Evolutionary conservation across 306 rosid species (phyloP).

Genomic region (Alnus glutinosa): DNA sequence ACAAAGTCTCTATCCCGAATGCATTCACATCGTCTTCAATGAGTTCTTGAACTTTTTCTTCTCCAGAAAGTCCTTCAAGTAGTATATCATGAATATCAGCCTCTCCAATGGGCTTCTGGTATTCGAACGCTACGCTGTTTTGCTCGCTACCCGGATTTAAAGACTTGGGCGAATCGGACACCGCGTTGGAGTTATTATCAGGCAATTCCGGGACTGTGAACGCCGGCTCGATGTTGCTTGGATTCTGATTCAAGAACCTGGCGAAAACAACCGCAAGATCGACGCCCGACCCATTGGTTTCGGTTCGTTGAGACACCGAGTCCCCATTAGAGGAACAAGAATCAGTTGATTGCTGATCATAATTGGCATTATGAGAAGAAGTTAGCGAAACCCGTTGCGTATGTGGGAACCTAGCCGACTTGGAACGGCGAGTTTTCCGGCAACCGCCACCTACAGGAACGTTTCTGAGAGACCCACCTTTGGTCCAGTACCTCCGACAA

Average conservation of each 20-base stretch:
- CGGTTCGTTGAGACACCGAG: not conserved
- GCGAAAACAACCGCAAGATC: constrained; percentile 83
- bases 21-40: constrained; percentile 27
- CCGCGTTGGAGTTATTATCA: not conserved
- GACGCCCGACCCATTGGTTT: constrained; percentile 43
- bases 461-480: constrained; percentile 84
- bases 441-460: constrained; percentile 85
- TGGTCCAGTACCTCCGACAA: constrained; percentile 93
- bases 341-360: not conserved
- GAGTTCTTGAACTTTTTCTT: constrained; percentile 3
- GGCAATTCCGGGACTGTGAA: constrained; percentile 4
- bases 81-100: not conserved
- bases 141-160: constrained; percentile 27
- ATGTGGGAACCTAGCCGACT: constrained; percentile 12
- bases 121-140: constrained; percentile 15
- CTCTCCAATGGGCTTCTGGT: not conserved
- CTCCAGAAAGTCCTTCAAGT: constrained; percentile 2
- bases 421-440: constrained; percentile 61
- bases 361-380: not conserved
- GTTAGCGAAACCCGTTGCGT: not conserved
- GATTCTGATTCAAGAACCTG: constrained; percentile 52
- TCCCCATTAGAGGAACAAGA: constrained; percentile 18
- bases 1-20: constrained; percentile 44
- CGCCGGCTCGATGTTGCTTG: constrained; percentile 19
- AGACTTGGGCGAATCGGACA: constrained; percentile 23